Evolutionary conservation across 192 early-diverging fungal genomes (phyloP), one percentile per base, ranked within the genome.

Genomic region (Irineochytrium annulatum): DNA sequence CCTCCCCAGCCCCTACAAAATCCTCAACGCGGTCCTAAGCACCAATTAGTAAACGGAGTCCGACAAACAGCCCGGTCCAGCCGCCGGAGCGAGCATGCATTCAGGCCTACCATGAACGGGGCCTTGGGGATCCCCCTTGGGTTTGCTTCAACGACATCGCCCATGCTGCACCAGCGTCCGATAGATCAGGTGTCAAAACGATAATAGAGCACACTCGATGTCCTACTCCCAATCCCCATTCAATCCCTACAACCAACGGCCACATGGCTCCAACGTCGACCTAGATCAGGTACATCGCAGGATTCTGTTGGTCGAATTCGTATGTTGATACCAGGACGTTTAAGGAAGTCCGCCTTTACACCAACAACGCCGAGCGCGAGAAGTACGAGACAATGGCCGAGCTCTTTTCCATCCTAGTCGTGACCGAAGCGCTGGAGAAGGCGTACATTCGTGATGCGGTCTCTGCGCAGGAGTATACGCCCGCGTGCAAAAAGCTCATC

Each of bases 101-200:
- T 41, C 22, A 58, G n/a, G 57, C 81, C 39, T 76, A 89, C 91
- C 54, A 98, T 88, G 75, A 98, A 98, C 28, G 94, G 94, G 13
- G 93, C 91, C 63, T 86, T 86, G 24, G 95, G 95, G 58, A 98
- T 98, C 59, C 95, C 94, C 60, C 94, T 75, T 17, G 95, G 91
- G 69, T 98, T 98, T 44, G 86, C 68, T 58, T 91, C 85, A 49
- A 91, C n/a, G n/a, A n/a, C n/a, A n/a, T n/a, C n/a, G n/a, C n/a
- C n/a, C n/a, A n/a, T n/a, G n/a, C n/a, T n/a, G n/a, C n/a, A n/a
- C n/a, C n/a, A n/a, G n/a, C n/a, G n/a, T n/a, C n/a, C n/a, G n/a
- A n/a, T n/a, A n/a, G n/a, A n/a, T n/a, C n/a, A n/a, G n/a, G n/a
- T n/a, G n/a, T n/a, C n/a, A n/a, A n/a, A n/a, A n/a, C n/a, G n/a